Evolutionary conservation across 371 early-diverging fungal species (phyloP).

Genomic region (Mortierella sp.): DNA sequence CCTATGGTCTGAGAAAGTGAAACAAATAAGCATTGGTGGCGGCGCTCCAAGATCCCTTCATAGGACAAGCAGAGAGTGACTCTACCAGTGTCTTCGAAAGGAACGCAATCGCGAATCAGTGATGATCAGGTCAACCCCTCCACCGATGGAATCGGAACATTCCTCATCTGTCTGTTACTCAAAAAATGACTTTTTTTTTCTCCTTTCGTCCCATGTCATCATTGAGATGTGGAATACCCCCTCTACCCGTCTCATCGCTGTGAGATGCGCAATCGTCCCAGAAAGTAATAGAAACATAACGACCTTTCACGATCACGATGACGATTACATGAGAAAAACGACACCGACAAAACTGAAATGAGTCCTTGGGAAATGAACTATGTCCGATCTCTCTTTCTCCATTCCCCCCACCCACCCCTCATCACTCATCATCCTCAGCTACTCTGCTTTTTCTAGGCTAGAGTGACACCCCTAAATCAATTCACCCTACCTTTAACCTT

Average conservation of each 20-base stretch:
- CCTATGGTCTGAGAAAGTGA: not conserved
- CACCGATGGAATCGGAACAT: conserved; percentile 8
- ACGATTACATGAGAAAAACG: not conserved
- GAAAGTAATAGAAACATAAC: not conserved
- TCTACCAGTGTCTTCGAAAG: too few species aligned
- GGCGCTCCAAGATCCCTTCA: not conserved
- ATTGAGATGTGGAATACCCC: conserved; percentile 7
- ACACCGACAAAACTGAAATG: not conserved
- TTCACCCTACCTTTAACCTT: not conserved
- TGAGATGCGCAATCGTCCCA: not conserved
- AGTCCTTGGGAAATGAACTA: not conserved
- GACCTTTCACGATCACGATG: not conserved
- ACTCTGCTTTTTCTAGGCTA: not conserved
- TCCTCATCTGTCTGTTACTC: conserved; percentile 1
- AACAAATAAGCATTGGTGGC: not conserved
- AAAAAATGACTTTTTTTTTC: not conserved
- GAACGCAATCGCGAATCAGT: not conserved
- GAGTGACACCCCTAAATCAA: too few species aligned
- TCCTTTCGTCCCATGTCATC: not conserved
- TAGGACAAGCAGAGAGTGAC: not conserved
- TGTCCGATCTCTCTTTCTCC: not conserved
- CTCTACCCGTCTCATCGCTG: not conserved
- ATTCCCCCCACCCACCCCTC: not conserved
- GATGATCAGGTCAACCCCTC: too few species aligned
- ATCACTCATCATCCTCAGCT: not conserved